Evolutionary conservation across 768 basidiomycete genomes (phyloP).

Genomic region (Fomitopsis serialis): DNA sequence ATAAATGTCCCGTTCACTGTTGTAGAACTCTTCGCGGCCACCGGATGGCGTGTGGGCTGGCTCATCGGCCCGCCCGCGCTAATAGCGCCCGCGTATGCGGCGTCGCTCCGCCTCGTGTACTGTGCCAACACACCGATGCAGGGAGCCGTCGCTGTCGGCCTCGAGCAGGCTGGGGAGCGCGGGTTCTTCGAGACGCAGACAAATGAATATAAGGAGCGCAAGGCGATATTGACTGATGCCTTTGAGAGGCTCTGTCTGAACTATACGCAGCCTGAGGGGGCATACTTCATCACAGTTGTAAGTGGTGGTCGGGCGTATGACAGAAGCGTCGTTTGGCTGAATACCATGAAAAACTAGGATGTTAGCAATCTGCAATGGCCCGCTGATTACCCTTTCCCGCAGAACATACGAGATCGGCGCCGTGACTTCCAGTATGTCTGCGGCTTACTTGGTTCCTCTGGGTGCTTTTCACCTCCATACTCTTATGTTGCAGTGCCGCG

Average conservation of each 20-base stretch:
- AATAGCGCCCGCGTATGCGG: slow-evolving; percentile 80
- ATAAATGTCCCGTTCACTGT: no score
- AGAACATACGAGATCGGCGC: slow-evolving; percentile 70
- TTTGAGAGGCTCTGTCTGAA: slow-evolving; percentile 79
- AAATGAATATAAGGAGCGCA: slow-evolving; percentile 73
- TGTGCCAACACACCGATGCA: slow-evolving; percentile 53
- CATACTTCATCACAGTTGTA: slow-evolving; percentile 85
- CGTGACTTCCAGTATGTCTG: slow-evolving; percentile 71
- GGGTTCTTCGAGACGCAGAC: slow-evolving; percentile 76
- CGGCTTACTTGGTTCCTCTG: not conserved
- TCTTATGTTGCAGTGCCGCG: slow-evolving; percentile 49
- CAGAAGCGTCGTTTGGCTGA: not conserved
- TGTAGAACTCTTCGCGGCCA: slow-evolving; percentile 89
- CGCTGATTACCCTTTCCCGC: slow-evolving; percentile 76
- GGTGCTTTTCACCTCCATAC: not conserved
- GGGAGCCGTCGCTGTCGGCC: slow-evolving; percentile 83
- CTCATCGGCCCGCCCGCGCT: slow-evolving; percentile 81
- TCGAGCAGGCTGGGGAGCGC: slow-evolving; percentile 69
- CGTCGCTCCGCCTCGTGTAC: slow-evolving; percentile 78
- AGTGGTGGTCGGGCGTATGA: slow-evolving; percentile 15
- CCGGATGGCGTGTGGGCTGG: slow-evolving; percentile 98
- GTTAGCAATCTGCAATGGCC: slow-evolving; percentile 72
- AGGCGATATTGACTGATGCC: slow-evolving; percentile 60
- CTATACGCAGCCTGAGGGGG: slow-evolving; percentile 85
- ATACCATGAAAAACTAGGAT: slow-evolving; percentile 40